Evolutionary conservation across 345 rosid species (phyloP), one percentile per base, ranked within the genome.

Genomic region (Lepidium didymum): DNA sequence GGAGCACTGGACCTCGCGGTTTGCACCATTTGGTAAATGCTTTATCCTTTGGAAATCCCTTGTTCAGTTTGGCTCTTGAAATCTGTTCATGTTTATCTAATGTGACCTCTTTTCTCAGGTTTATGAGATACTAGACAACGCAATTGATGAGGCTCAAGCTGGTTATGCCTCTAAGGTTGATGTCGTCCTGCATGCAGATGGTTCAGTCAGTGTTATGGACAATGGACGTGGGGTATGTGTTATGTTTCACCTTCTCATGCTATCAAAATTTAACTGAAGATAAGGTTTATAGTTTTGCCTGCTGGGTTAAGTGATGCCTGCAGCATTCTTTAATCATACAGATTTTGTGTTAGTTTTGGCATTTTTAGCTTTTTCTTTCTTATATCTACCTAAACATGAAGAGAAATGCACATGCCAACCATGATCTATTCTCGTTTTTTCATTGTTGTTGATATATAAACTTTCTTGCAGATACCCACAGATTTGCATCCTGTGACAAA

Each of bases 1-100:
- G 99, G 50, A 94, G 97, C 69, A 94, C 99, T 1, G 99, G 99
- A 49, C 73, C 90, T 74, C 99, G 99, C 41, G 99, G 99, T 73
- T 80, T 94, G 90, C 99, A 94, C 66, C 99, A 94, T 81, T 71
- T 94, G 96, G 99, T 94, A 81, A 33, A 29, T 64, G 47, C 14
- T 54, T 54, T 46, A 3, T 52, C 10, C 29, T 23, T 42, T 57
- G 29, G 34, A 10, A 11, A 37, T 67, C 15, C 53, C 56, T 60
- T 56, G 50, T 37, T 61, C 29, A 18, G 18, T 64, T 25, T 58
- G 44, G 53, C 31, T 29, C 10, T 25, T 21, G 18, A 4, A 4
- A 36, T 51, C 23, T 43, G 45, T 53, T 37, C 61, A 34, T 67
- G 47, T 27, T 52, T 56, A 47, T 8, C n/a, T 10, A 23, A 52